These are phyloP conservation scores for Mariannaea sp. DNA, from an alignment of 2,329 filamentous ascomycete genomes.

Conservation along the genomic window DNA sequence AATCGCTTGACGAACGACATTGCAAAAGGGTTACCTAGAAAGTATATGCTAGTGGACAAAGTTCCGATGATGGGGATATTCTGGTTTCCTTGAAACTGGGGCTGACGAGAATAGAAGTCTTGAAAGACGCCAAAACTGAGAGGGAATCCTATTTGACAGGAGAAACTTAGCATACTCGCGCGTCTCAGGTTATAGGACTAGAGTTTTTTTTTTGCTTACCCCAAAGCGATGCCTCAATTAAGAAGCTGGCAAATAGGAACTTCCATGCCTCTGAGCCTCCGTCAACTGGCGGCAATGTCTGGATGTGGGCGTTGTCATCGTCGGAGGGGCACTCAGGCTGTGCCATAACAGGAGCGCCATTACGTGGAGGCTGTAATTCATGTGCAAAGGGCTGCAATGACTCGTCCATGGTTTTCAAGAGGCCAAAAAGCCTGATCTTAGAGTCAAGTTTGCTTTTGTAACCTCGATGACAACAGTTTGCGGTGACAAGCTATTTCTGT, in stretches of 20 bases:
- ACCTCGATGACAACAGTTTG: neutral
- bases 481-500: no score
- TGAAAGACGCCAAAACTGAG: slow-evolving; percentile 28
- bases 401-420: neutral
- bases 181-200: no score
- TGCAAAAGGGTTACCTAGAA: slow-evolving; percentile 21
- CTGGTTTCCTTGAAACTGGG: slow-evolving; percentile 16
- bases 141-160: slow-evolving; percentile 17
- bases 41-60: slow-evolving; percentile 24
- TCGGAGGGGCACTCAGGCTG: no score
- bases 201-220: slow-evolving; percentile 16
- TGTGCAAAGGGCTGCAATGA: neutral
- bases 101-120: slow-evolving; percentile 23
- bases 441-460: neutral
- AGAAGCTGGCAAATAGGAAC: slow-evolving; percentile 30
- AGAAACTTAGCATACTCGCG: neutral
- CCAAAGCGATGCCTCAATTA: slow-evolving; percentile 35
- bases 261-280: slow-evolving; percentile 29
- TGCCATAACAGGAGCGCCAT: neutral
- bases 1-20: slow-evolving; percentile 23
- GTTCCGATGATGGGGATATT: slow-evolving; percentile 25
- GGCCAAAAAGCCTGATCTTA: neutral
- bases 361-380: neutral
- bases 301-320: slow-evolving; percentile 5
- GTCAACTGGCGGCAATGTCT: slow-evolving; percentile 28